These are phyloP conservation scores for Pseudohalonectria lignicola DNA, from an alignment of 2,329 filamentous ascomycete genomes.

Conservation along the genomic window DNA sequence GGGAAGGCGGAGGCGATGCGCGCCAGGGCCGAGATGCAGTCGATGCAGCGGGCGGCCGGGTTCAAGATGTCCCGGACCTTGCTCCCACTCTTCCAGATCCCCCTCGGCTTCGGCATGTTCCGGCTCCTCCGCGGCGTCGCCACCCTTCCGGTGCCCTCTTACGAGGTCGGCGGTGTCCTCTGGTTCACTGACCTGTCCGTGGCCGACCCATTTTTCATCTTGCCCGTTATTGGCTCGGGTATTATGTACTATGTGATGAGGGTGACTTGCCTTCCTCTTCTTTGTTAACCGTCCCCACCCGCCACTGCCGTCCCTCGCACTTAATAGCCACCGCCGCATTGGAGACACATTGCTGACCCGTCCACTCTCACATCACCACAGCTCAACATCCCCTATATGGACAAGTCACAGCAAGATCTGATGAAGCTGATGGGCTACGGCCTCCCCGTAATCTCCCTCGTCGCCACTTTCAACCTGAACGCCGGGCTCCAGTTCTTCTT, in stretches of 20 bases:
- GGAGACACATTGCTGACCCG: too few species aligned
- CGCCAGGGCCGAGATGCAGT: too few species aligned
- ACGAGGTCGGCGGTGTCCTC: slow-evolving; percentile 57
- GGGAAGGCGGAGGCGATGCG: too few species aligned
- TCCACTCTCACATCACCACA: too few species aligned
- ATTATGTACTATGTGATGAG: slow-evolving; percentile 47
- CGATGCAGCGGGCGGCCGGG: slow-evolving; percentile 42
- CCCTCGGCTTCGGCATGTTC: slow-evolving; percentile 74
- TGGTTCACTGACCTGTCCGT: slow-evolving; percentile 75
- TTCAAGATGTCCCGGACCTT: slow-evolving; percentile 39
- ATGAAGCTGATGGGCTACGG: slow-evolving; percentile 22
- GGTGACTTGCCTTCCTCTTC: slow-evolving; percentile 29
- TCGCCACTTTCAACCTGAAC: slow-evolving; percentile 34
- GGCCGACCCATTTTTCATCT: slow-evolving; percentile 64
- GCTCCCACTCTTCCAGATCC: slow-evolving; percentile 44
- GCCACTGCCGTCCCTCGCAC: too few species aligned
- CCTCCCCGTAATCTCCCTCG: slow-evolving; percentile 17
- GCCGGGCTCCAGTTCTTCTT: slow-evolving; percentile 54
- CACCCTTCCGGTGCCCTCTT: slow-evolving; percentile 65
- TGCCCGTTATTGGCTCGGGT: slow-evolving; percentile 52
- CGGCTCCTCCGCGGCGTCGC: slow-evolving; percentile 65
- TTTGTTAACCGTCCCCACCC: too few species aligned
- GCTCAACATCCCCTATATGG: slow-evolving; percentile 19
- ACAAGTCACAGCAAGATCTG: slow-evolving; percentile 19
- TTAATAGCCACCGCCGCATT: too few species aligned